Conservation (phyloP, 163 green algal species). For the Dunaliella salina region DNA sequence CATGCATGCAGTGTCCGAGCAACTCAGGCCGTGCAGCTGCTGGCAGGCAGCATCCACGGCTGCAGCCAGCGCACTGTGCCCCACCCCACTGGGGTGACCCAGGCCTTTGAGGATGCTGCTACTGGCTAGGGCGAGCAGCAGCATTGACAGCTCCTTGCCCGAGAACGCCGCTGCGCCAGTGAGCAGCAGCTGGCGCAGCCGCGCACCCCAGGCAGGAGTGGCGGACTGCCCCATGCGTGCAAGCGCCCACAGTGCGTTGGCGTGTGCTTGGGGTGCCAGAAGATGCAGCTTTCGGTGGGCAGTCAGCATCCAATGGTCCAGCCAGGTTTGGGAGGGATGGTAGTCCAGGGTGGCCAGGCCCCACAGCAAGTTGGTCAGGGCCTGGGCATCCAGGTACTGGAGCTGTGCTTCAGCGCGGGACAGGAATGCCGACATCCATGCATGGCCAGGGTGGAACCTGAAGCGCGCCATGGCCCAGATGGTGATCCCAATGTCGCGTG, state of each 20-base stretch:
- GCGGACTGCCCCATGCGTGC: background rate
- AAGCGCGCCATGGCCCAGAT: background rate
- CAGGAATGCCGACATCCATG: background rate
- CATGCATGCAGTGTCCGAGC: background rate
- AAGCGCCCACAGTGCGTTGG: background rate
- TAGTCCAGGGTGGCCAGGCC: constrained; percentile 1
- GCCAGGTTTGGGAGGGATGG: background rate
- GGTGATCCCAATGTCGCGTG: background rate
- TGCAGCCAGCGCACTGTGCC: background rate
- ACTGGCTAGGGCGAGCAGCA: background rate
- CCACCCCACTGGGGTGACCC: no score
- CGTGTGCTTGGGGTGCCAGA: background rate
- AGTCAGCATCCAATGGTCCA: background rate
- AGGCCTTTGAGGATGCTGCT: background rate
- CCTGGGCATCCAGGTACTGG: background rate
- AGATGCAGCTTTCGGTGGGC: background rate
- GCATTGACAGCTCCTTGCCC: background rate
- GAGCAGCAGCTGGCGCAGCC: background rate
- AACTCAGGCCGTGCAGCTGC: background rate
- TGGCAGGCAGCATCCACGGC: background rate
- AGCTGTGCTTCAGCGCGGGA: background rate
- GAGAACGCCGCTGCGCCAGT: background rate
- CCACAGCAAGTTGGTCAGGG: background rate
- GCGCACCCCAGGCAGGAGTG: background rate
- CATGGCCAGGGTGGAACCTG: background rate